These are phyloP conservation scores for Stylosanthes scabra DNA, from an alignment of 331 rosid species.

Conservation along the genomic window DNA sequence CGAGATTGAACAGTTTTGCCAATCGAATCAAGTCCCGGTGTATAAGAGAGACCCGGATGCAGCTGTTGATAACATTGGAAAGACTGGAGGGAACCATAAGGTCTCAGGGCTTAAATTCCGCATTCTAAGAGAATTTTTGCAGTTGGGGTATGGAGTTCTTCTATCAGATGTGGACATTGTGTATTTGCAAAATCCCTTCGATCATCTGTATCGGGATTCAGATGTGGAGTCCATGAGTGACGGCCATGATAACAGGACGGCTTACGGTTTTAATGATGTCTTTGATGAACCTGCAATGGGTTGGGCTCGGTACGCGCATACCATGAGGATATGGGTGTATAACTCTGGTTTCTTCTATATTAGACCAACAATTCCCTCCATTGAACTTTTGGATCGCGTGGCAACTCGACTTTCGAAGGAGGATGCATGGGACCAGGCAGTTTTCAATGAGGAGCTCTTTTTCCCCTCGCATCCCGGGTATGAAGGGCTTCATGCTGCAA, in stretches of 20 bases:
- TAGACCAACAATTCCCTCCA: constrained; percentile 85
- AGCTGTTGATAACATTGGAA: constrained; percentile 64
- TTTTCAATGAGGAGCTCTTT: constrained; percentile 91
- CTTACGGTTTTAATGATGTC: constrained; percentile 46
- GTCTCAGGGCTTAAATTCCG: constrained; percentile 82
- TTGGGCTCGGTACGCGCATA: constrained; percentile 87
- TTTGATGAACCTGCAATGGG: constrained; percentile 85
- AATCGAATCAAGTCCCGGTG: constrained; percentile 67
- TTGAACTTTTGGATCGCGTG: constrained; percentile 91
- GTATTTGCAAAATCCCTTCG: constrained; percentile 84
- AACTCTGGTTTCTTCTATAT: constrained; percentile 88
- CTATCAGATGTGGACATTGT: constrained; percentile 89
- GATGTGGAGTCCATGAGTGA: constrained; percentile 91
- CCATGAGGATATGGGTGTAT: constrained; percentile 92
- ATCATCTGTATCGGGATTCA: constrained; percentile 49
- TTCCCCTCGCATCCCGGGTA: constrained; percentile 80
- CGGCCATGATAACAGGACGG: constrained; percentile 71
- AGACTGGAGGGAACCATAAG: constrained; percentile 72
- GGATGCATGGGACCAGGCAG: constrained; percentile 89
- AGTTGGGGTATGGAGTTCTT: constrained; percentile 84
- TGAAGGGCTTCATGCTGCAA: constrained; percentile 86
- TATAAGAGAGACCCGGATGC: constrained; percentile 76
- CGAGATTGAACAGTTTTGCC: constrained; percentile 58
- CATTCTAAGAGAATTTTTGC: constrained; percentile 87
- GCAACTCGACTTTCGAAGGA: constrained; percentile 71